Evolutionary conservation across 768 basidiomycete genomes (phyloP).

Genomic region (Psilocybe sp.): DNA sequence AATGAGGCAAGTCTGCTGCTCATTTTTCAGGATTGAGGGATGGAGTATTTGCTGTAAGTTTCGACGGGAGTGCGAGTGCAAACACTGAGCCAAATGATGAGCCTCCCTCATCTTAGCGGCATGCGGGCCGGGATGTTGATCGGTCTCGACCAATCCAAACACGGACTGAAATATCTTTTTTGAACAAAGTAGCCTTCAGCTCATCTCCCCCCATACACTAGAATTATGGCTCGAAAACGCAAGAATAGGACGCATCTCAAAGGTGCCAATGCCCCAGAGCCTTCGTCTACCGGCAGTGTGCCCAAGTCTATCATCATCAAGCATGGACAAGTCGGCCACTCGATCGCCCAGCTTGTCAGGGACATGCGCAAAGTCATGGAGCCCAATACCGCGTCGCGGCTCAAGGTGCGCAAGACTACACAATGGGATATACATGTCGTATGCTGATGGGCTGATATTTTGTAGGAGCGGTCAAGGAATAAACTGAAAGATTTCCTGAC

Average conservation of each 20-base stretch:
- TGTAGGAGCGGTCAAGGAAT: slow-evolving; percentile 85
- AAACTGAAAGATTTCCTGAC: slow-evolving; percentile 93
- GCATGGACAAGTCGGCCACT: slow-evolving; percentile 89
- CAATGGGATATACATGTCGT: neutral
- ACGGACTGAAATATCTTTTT: slow-evolving; percentile 8
- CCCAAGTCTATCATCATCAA: slow-evolving; percentile 98
- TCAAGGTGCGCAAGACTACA: slow-evolving; percentile 54
- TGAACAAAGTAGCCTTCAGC: neutral
- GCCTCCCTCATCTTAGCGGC: neutral
- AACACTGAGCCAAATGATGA: neutral
- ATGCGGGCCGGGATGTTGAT: neutral
- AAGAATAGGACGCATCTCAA: slow-evolving; percentile 85
- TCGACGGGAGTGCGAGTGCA: neutral
- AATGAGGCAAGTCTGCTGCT: slow-evolving; percentile 69
- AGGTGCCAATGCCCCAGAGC: slow-evolving; percentile 36
- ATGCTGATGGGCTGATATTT: slow-evolving; percentile 10
- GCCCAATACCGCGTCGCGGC: slow-evolving; percentile 91
- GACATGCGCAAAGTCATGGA: slow-evolving; percentile 97
- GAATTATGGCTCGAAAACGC: slow-evolving; percentile 65
- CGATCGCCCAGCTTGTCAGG: slow-evolving; percentile 83
- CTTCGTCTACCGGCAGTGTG: slow-evolving; percentile 27
- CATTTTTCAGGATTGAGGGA: slow-evolving; percentile 6
- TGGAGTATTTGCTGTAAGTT: neutral
- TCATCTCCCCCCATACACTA: slow-evolving; percentile 2
- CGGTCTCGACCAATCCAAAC: slow-evolving; percentile 8